Evolutionary conservation across 2,329 filamentous ascomycete genomes (phyloP).

Genomic region (Nannizzia gypsea): DNA sequence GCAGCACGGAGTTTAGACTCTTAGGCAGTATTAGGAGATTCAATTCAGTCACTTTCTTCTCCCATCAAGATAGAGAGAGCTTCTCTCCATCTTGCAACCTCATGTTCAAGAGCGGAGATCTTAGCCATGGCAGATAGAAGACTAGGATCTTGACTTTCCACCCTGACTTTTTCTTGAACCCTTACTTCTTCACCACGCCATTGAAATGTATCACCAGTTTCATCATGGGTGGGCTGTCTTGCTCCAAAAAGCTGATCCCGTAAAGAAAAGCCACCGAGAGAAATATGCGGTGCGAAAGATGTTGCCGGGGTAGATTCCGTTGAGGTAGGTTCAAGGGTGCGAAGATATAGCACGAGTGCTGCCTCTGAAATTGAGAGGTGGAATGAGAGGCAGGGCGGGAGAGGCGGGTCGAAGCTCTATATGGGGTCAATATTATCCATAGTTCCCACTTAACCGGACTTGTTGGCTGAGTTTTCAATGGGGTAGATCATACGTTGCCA

Average conservation of each 20-base stretch:
- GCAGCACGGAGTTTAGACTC: neutral
- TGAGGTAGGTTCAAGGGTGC: constrained; percentile 55
- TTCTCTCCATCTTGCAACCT: constrained; percentile 55
- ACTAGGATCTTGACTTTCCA: constrained; percentile 81
- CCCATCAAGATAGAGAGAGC: constrained; percentile 72
- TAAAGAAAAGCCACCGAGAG: constrained; percentile 45
- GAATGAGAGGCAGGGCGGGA: constrained; percentile 61
- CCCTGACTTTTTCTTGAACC: constrained; percentile 77
- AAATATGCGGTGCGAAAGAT: constrained; percentile 59
- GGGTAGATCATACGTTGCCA: constrained; percentile 41
- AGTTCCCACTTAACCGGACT: neutral
- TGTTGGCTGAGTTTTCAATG: neutral
- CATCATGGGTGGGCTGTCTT: constrained; percentile 57
- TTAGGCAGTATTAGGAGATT: neutral
- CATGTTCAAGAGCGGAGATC: constrained; percentile 63
- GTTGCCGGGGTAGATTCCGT: constrained; percentile 45
- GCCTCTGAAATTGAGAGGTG: constrained; percentile 58
- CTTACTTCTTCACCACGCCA: constrained; percentile 62
- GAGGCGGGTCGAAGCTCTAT: constrained; percentile 45
- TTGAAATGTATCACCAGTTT: constrained; percentile 63
- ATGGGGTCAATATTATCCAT: neutral
- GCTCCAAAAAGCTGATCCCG: constrained; percentile 43
- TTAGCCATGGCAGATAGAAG: constrained; percentile 75
- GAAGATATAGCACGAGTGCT: constrained; percentile 55
- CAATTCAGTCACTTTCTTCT: constrained; percentile 24